Conservation (phyloP, 1,139 yeast genomes). For the Scheffersomyces titani region DNA sequence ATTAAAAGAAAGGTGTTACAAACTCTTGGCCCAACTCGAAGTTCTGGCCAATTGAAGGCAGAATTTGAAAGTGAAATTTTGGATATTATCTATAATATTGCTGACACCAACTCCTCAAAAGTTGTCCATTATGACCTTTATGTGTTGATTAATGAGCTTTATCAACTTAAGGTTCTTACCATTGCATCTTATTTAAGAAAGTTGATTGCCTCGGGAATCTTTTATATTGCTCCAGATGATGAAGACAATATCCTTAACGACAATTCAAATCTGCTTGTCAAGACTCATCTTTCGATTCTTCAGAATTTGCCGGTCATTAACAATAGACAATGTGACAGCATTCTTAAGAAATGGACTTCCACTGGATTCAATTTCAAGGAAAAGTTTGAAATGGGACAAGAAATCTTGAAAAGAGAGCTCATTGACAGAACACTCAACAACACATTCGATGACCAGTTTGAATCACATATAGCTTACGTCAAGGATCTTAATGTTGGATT, state of each 20-base stretch:
- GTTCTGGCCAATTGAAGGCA: slow-evolving; percentile 27
- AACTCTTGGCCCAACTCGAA: slow-evolving; percentile 19
- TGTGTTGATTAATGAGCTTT: slow-evolving; percentile 56
- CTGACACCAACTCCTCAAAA: slow-evolving; percentile 18
- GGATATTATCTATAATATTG: slow-evolving; percentile 26
- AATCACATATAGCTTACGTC: slow-evolving; percentile 14
- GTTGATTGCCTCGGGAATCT: slow-evolving; percentile 79
- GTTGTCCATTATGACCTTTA: slow-evolving; percentile 39
- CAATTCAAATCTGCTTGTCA: slow-evolving; percentile 20
- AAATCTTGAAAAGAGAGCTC: slow-evolving; percentile 23
- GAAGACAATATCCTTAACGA: slow-evolving; percentile 5
- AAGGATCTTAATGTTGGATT: slow-evolving; percentile 38
- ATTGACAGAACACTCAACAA: slow-evolving; percentile 23
- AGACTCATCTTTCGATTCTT: slow-evolving; percentile 51
- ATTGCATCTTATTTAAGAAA: slow-evolving; percentile 74
- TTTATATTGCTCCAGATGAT: slow-evolving; percentile 48
- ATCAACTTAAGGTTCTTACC: slow-evolving; percentile 50
- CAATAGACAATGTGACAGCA: slow-evolving; percentile 53
- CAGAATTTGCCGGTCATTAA: slow-evolving; percentile 55
- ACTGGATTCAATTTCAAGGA: slow-evolving; percentile 34
- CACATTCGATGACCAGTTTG: slow-evolving; percentile 13
- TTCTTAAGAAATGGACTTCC: slow-evolving; percentile 42
- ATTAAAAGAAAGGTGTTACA: slow-evolving; percentile 34
- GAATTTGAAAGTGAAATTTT: slow-evolving; percentile 51
- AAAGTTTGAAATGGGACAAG: slow-evolving; percentile 31